phyloP scores from a whole-genome alignment of 2,329 filamentous ascomycete genomes.

The Teratosphaeria zuluensis region DNA sequence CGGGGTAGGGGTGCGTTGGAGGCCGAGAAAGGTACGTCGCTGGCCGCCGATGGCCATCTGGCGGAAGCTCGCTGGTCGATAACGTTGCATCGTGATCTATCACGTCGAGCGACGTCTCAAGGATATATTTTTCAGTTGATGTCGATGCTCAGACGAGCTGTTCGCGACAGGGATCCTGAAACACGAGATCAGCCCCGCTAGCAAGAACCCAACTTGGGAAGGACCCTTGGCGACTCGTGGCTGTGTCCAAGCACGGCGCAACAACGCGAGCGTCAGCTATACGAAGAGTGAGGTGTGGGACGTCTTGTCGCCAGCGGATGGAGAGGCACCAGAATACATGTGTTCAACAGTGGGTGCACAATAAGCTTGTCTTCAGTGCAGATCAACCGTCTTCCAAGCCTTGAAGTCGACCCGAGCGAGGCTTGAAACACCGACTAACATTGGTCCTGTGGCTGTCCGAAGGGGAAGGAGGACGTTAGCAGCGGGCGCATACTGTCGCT shows the following conservation, averaged over 20 bases:
- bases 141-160: not conserved
- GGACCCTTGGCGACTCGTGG: not conserved
- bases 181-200: not conserved
- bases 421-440: not conserved
- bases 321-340: not conserved
- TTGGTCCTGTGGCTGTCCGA: not conserved
- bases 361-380: not conserved
- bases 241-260: not conserved
- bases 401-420: not conserved
- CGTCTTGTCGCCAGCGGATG: not conserved
- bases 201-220: not conserved
- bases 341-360: not conserved
- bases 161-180: not conserved
- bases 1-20: conserved; percentile 22
- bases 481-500: not conserved
- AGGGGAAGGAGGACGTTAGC: not conserved
- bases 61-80: not conserved
- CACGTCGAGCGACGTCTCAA: not conserved
- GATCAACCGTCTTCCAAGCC: not conserved
- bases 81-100: not conserved
- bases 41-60: conserved; percentile 3
- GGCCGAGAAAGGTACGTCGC: conserved; percentile 21
- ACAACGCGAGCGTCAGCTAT: not conserved
- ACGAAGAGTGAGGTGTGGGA: not conserved
- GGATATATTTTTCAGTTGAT: not conserved